Evolutionary conservation across 2,329 filamentous ascomycete genomes (phyloP).

Genomic region (Arthrobotrys sphaeroides): DNA sequence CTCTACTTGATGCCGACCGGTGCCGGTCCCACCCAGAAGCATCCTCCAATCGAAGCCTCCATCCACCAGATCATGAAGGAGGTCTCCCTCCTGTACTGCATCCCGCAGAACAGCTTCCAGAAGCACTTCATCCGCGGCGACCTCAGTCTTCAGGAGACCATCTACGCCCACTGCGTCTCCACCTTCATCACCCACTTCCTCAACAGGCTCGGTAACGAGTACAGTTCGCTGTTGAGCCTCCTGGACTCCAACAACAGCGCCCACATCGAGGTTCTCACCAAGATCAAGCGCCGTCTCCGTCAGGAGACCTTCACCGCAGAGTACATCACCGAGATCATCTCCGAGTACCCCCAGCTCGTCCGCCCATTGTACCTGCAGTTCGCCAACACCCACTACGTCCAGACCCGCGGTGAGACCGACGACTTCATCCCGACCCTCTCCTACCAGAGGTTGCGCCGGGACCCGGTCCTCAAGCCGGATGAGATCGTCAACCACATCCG

Average conservation of each 20-base stretch:
- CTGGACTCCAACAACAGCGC: constrained; percentile 82
- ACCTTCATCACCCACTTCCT: constrained; percentile 98
- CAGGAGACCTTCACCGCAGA: constrained; percentile 98
- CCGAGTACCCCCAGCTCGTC: constrained; percentile 85
- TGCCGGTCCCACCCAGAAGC: constrained; percentile 66
- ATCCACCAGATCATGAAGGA: constrained; percentile 99
- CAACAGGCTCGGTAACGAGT: constrained; percentile 89
- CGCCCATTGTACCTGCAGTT: constrained; percentile 90
- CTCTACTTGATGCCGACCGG: constrained; percentile 83
- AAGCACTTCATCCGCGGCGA: constrained; percentile 83
- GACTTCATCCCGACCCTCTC: constrained; percentile 76
- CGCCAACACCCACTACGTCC: constrained; percentile 82
- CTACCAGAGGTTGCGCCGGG: constrained; percentile 72
- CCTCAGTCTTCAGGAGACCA: constrained; percentile 92
- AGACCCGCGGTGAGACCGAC: constrained; percentile 71
- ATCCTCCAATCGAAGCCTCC: constrained; percentile 87
- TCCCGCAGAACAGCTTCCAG: constrained; percentile 97
- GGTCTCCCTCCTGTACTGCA: constrained; percentile 94
- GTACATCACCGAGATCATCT: constrained; percentile 97
- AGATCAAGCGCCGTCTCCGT: constrained; percentile 92
- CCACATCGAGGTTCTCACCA: constrained; percentile 86
- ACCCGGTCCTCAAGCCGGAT: constrained; percentile 78
- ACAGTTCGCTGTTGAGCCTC: constrained; percentile 82
- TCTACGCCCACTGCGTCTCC: constrained; percentile 97
- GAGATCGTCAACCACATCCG: constrained; percentile 80